Conservation (phyloP, 1,284 basidiomycete genomes). For the Naganishia sp. region DNA sequence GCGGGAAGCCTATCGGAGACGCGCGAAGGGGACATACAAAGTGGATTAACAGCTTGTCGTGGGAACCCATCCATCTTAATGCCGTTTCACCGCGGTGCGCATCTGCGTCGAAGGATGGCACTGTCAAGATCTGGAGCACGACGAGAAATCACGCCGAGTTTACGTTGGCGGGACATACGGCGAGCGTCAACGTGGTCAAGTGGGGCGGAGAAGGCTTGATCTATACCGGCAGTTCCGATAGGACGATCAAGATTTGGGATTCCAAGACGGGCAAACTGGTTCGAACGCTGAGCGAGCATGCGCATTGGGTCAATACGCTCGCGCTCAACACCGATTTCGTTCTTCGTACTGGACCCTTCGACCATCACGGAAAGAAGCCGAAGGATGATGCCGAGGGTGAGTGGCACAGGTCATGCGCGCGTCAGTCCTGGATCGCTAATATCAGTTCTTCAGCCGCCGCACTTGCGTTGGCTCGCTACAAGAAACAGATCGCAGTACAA, state of each 20-base stretch:
- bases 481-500: conserved; percentile 64
- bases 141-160: conserved; percentile 73
- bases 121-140: conserved; percentile 89
- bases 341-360: conserved; percentile 90
- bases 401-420: conserved; percentile 32
- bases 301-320: conserved; percentile 98
- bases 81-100: conserved; percentile 77
- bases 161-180: conserved; percentile 88
- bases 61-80: conserved; percentile 93
- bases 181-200: conserved; percentile 89
- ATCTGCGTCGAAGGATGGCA: conserved; percentile 93
- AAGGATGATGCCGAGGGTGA: conserved; percentile 75
- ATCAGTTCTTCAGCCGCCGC: conserved; percentile 62
- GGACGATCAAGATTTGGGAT: conserved; percentile 93
- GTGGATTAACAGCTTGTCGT: conserved; percentile 95
- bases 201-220: conserved; percentile 92
- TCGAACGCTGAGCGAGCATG: conserved; percentile 83
- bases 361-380: conserved; percentile 76
- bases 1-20: conserved; percentile 78
- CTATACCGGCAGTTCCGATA: conserved; percentile 91
- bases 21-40: conserved; percentile 89
- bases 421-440: too few relatives aligned
- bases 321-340: conserved; percentile 94
- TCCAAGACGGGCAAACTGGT: conserved; percentile 67
- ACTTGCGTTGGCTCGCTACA: conserved; percentile 73